Percentiles rank a stretch among this genome's conserved stretches.
Conservation (phyloP, 768 basidiomycete genomes). For the Kwoniella dendrophila region DNA sequence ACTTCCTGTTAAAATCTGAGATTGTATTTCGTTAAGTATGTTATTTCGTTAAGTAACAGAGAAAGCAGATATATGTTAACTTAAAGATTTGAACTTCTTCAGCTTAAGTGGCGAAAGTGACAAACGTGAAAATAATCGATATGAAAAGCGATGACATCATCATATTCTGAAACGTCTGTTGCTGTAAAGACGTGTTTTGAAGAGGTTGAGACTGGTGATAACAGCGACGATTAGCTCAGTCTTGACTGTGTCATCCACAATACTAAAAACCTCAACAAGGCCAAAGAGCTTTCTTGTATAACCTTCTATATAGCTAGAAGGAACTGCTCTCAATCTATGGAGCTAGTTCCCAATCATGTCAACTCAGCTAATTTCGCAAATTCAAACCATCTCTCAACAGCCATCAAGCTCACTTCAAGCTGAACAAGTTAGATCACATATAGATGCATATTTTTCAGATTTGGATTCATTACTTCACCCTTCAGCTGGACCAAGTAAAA, state of each 20-base stretch:
- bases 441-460: slow-evolving; percentile 25
- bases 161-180: neutral
- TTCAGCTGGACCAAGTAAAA: slow-evolving; percentile 18
- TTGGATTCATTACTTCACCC: slow-evolving; percentile 18
- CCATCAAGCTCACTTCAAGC: neutral
- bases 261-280: too few relatives aligned
- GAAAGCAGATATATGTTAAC: too few relatives aligned
- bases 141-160: slow-evolving; percentile 17
- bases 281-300: too few relatives aligned
- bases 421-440: slow-evolving; percentile 18
- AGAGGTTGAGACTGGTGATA: neutral
- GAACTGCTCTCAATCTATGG: too few relatives aligned
- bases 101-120: neutral
- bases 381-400: slow-evolving; percentile 17
- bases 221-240: neutral
- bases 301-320: too few relatives aligned
- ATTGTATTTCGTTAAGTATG: too few relatives aligned
- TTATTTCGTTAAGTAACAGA: too few relatives aligned
- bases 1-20: too few relatives aligned
- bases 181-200: neutral
- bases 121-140: slow-evolving; percentile 10
- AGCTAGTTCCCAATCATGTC: slow-evolving; percentile 11
- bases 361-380: slow-evolving; percentile 11
- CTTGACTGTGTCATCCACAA: too few relatives aligned
- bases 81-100: neutral